Conservation (phyloP, 768 basidiomycete genomes). For the Tephrocybe sp. region DNA sequence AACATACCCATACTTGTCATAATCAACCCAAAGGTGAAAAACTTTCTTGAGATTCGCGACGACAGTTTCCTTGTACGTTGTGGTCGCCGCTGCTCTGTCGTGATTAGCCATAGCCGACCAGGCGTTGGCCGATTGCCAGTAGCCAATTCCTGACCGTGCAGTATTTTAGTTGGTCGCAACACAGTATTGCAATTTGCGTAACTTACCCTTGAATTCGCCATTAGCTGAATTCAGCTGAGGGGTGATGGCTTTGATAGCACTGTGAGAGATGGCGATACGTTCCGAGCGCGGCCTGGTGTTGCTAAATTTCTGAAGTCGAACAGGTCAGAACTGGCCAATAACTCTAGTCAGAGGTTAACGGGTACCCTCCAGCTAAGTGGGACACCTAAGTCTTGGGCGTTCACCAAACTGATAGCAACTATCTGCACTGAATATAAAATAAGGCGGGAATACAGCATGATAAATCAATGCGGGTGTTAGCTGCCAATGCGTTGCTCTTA, state of each 20-base stretch:
- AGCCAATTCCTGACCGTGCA: slow-evolving; percentile 46
- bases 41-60: slow-evolving; percentile 40
- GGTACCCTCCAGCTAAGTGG: no score
- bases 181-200: no score
- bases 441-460: no score
- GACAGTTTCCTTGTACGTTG: slow-evolving; percentile 35
- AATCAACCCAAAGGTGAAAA: slow-evolving; percentile 36
- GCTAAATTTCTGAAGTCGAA: slow-evolving; percentile 42
- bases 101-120: slow-evolving; percentile 52
- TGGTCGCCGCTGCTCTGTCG: slow-evolving; percentile 37
- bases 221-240: slow-evolving; percentile 34
- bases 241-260: slow-evolving; percentile 40
- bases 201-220: slow-evolving; percentile 44
- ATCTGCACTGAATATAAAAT: no score
- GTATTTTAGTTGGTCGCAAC: no score
- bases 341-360: no score
- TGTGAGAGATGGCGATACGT: slow-evolving; percentile 41
- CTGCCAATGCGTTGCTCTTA: no score
- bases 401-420: no score
- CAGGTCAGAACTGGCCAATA: no score
- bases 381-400: no score
- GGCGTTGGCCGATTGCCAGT: slow-evolving; percentile 54
- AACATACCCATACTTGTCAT: slow-evolving; percentile 40
- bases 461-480: no score
- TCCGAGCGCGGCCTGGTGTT: slow-evolving; percentile 35